Evolutionary conservation across 208 protist species (phyloP), one percentile per base, ranked within the genome.

Genomic region (Acanthamoeba sp.): DNA sequence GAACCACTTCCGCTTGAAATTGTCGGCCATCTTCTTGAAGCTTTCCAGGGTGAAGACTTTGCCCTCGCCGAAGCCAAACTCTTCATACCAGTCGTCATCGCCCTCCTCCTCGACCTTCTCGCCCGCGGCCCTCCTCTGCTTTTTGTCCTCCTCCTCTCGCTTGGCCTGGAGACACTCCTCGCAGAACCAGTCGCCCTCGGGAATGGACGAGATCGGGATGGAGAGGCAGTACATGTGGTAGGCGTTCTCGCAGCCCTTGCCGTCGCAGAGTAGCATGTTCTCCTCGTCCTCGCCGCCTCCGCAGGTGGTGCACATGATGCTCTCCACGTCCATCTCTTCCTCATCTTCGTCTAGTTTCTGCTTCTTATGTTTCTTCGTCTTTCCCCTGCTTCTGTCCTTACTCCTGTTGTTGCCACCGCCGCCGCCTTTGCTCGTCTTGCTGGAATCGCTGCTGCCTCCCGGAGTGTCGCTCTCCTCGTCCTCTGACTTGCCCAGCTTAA

Each of bases 1-100:
- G 84, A 96, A 96, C 95, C 95, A 96, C 52, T 94, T 92, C 29
- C 93, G 94, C 50, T 57, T 42, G 71, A 96, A 96, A 27, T 94
- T 94, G 22, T 93, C 87, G 24, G 95, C 45, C 36, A 96, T 91
- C 7, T 94, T 78, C 55, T 95, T 84, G 94, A 95, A 96, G 5
- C 92, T 87, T n/a, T 94, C 90, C 1, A 96, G 55, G 20, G 85
- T 82, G 52, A 95, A 96, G 10, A 91, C 84, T 36, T 91, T 94
- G 7, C 95, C 95, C 87, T 94, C 93, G 84, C 94, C 95, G 52
- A 95, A 95, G 50, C 95, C 95, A 76, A 95, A 96, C 76, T 95
- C 94, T 24, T 94, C 91, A 12, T 69, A 36, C 84, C 84, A 73
- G 52, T 91, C 50, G 32, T 91, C 84, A 50, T 91, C 84, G 27